Evolutionary conservation across 176 grass and related monocot species (phyloP), one percentile per base, ranked within the genome.

Genomic region (Hyparrhenia diplandra): DNA sequence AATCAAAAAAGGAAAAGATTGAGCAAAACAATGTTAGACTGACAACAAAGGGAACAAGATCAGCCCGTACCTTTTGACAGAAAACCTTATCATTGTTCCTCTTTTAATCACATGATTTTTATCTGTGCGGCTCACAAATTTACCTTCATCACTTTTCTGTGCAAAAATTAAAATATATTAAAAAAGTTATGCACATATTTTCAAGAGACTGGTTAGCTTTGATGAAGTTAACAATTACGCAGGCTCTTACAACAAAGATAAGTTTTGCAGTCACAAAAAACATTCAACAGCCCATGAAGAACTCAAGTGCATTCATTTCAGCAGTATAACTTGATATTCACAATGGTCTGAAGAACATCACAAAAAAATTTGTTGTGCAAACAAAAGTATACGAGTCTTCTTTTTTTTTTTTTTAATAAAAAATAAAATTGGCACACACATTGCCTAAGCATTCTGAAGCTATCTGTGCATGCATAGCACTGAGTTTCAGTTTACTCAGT

Each of bases 41-140:
- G 47, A 80, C 10, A 20, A 85, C 40, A 76, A 16, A 40, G 17
- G 2, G 21, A 27, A 69, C 27, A 55, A n/a, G 39, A 85, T 65
- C 47, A 90, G 46, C 20, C 31, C 65, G 85, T 80, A 99, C 96
- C 93, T 93, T 91, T 90, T 95, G 25, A 95, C 92, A 73, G 39
- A 85, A 84, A 99, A 99, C 29, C 82, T 78, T 85, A 99, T 95
- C 88, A 93, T 91, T 80, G 87, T 93, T 84, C 92, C 92, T 41
- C 66, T 86, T 84, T 77, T 82, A 27, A 99, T 95, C 30, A 83
- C 54, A 65, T 99, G 96, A 2, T 54, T 21, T 54, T 83, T 88
- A 66, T 99, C 83, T 2, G 74, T 73, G 64, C 40, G 79, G 70
- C 90, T 93, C 70, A 85, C 61, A 89, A 95, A 99, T 66, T 47